Conservation (phyloP, 2,329 filamentous ascomycete species). For the Magnaporthiopsis rhizophila region DNA sequence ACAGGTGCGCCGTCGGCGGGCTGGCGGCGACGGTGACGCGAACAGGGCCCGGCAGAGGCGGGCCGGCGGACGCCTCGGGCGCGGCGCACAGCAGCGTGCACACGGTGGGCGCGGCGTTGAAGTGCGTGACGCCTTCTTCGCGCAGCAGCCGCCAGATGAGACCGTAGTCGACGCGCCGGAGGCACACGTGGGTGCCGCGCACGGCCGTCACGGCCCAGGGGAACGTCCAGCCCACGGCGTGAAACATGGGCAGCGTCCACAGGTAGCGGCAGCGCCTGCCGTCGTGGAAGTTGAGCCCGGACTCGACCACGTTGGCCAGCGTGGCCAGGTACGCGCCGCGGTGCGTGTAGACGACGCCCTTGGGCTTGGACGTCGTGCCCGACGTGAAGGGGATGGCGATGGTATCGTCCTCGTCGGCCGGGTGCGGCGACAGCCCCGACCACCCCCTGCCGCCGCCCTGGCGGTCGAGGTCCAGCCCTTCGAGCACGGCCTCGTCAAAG, state of each 20-base stretch:
- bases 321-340: conserved; percentile 79
- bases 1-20: conserved; percentile 81
- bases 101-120: conserved; percentile 91
- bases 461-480: conserved; percentile 67
- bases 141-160: conserved; percentile 87
- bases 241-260: conserved; percentile 87
- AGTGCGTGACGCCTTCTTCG: conserved; percentile 83
- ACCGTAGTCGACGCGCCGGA: conserved; percentile 91
- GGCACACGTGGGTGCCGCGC: conserved; percentile 87
- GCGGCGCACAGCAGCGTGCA: conserved; percentile 86
- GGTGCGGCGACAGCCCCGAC: conserved; percentile 54
- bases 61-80: conserved; percentile 62
- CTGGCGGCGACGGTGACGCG: conserved; percentile 88
- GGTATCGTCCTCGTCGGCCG: conserved; percentile 63
- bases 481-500: conserved; percentile 75
- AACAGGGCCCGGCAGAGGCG: conserved; percentile 60
- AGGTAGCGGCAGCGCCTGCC: conserved; percentile 66
- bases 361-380: conserved; percentile 83
- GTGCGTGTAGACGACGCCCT: conserved; percentile 90
- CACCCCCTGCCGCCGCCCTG: conserved; percentile 64
- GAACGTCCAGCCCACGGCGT: conserved; percentile 73
- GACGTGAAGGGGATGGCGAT: conserved; percentile 90
- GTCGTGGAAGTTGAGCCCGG: conserved; percentile 63
- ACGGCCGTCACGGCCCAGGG: conserved; percentile 82
- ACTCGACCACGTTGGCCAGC: conserved; percentile 81